Base-by-base conservation (phyloP, 1,284 basidiomycete genomes). In the Malassezia pachydermatis region DNA sequence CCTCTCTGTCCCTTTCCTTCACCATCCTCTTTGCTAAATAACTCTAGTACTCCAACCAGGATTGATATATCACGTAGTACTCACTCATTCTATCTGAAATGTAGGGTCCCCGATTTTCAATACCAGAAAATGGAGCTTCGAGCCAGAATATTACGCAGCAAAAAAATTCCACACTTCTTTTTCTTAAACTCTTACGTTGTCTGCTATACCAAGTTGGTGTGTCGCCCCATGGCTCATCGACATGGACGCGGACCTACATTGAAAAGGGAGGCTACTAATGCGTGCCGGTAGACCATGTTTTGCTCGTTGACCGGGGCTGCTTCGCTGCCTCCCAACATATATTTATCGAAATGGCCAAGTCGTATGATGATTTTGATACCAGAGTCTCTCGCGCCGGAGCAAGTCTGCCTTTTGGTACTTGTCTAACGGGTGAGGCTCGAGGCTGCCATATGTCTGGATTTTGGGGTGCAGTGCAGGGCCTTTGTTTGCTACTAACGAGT, bases 181-280 rank as follows among this genome's bases (percentile, higher is more conserved):
- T 34, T 20, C 28, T 34, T 24, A 36, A 33, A 30, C 29, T 30
- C 29, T 30, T 45, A 22, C 42, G 29, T 27, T 42, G 38, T 41
- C 49, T 41, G 49, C 49, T 41, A 51, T 51, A 51, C 44, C 49
- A 46, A 51, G 44, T 51, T 35, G 49, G 36, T 25, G 34, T 11
- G 42, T 46, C 49, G 23, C 6, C 24, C n/a, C 13, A 39, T 51
- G 49, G 49, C 49, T 28, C 29, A 22, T 41, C 27, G 43, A 51
- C 44, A 51, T 51, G 49, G 49, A 51, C 38, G 49, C 43, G 32
- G 49, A 45, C 32, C 49, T 23, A 51, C 24, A 51, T 25, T 13
- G 24, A 20, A 34, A 39, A 28, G 49, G 42, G 49, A 25, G 49
- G 49, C 49, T 29, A 41, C 49, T 51, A 51, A 51, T 51, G 49